These are phyloP conservation scores for Panicum virgatum DNA, from an alignment of 202 grass and related monocot species.

Conservation along the genomic window DNA sequence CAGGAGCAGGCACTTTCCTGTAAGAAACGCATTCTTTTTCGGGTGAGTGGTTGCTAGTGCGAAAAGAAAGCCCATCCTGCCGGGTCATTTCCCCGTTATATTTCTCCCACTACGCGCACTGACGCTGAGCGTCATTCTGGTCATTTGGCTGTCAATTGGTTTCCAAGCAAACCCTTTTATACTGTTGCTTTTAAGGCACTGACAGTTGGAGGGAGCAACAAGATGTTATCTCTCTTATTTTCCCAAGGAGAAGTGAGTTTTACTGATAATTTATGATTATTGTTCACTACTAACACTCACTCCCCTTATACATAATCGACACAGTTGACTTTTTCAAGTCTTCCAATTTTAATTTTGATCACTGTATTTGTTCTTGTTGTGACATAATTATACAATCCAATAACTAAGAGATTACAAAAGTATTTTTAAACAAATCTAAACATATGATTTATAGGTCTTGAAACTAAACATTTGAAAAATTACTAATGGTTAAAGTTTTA, in stretches of 20 bases:
- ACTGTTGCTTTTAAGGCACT: slow-evolving; percentile 14
- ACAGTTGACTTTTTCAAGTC: too few species aligned
- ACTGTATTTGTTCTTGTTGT: too few species aligned
- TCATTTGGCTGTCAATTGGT: not conserved
- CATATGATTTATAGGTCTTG: too few species aligned
- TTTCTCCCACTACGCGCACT: slow-evolving; percentile 27
- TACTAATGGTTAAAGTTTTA: too few species aligned
- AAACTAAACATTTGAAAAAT: too few species aligned
- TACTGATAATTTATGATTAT: not conserved
- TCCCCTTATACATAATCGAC: too few species aligned
- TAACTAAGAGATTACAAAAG: too few species aligned
- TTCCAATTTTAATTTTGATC: not conserved
- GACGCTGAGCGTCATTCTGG: slow-evolving; percentile 28
- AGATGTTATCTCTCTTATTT: not conserved
- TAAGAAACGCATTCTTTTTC: slow-evolving; percentile 42
- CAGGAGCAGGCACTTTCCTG: slow-evolving; percentile 8
- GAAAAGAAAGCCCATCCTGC: slow-evolving; percentile 43
- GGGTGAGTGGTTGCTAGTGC: slow-evolving; percentile 36
- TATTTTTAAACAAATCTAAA: too few species aligned
- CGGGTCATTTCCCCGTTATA: slow-evolving; percentile 25
- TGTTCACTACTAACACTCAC: not conserved
- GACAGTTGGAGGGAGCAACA: not conserved
- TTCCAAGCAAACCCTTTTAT: slow-evolving; percentile 29
- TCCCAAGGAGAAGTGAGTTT: not conserved
- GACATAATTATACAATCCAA: too few species aligned